A percentile compares a stretch with the other conserved stretches of the same genome.
phyloP scores from a whole-genome alignment of 495 filamentous ascomycete genomes.

The Neurospora sp. region DNA sequence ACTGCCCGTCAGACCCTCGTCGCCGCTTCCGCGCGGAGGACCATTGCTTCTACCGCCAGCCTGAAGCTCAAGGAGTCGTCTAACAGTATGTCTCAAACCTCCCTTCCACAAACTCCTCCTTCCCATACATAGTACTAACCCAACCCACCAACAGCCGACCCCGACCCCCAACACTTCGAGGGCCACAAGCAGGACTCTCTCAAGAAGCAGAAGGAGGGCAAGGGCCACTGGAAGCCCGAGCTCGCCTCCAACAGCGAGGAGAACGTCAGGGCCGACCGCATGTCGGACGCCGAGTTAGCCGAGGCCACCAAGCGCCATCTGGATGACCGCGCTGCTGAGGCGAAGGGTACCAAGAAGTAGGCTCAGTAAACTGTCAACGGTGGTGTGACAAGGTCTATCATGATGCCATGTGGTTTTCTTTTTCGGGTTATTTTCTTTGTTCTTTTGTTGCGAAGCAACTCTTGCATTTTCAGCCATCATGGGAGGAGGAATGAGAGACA shows the following conservation, averaged over 20 bases:
- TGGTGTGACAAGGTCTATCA: too few relatives aligned
- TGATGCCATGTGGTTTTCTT: not conserved
- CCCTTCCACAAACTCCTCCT: not conserved
- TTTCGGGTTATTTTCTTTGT: not conserved
- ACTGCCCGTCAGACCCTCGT: constrained; percentile 1
- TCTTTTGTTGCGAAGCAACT: not conserved
- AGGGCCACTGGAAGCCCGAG: constrained; percentile 71
- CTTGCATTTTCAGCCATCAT: not conserved
- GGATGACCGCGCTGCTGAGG: constrained; percentile 19
- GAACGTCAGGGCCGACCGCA: constrained; percentile 49
- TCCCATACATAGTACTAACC: not conserved
- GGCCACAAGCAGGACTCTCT: constrained; percentile 63
- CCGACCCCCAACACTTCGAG: constrained; percentile 41
- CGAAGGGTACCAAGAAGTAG: constrained; percentile 26
- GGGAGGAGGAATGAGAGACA: not conserved
- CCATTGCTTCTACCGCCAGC: not conserved
- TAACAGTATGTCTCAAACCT: not conserved
- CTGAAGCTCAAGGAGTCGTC: constrained; percentile 2
- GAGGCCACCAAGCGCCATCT: constrained; percentile 33
- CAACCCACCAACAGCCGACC: constrained; percentile 10
- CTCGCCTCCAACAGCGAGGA: constrained; percentile 74
- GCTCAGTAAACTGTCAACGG: constrained; percentile 28
- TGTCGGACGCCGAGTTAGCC: constrained; percentile 4
- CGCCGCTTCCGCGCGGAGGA: constrained; percentile 1
- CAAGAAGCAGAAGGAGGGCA: constrained; percentile 59